phyloP scores from a whole-genome alignment of 176 grass and related monocot genomes.

The Carex parvula region DNA sequence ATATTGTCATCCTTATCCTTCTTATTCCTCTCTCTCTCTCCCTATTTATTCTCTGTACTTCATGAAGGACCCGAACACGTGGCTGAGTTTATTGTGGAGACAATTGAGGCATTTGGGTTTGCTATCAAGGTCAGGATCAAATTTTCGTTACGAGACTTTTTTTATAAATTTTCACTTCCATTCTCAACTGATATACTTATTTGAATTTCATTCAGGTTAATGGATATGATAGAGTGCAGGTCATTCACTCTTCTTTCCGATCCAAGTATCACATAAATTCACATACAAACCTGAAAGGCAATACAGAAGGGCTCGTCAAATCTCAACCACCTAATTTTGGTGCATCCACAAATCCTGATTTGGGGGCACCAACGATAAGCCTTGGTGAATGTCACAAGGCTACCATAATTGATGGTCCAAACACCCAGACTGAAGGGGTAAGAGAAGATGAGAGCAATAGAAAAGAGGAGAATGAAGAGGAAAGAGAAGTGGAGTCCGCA shows the following conservation, averaged over 20 bases:
- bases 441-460: not conserved
- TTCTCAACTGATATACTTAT: slow-evolving; percentile 7
- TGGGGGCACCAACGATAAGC: slow-evolving; percentile 38
- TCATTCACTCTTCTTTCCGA: slow-evolving; percentile 68
- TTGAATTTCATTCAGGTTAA: slow-evolving; percentile 65
- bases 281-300: slow-evolving; percentile 28
- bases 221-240: slow-evolving; percentile 59
- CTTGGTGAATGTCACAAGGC: slow-evolving; percentile 75
- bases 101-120: slow-evolving; percentile 53
- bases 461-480: slow-evolving; percentile 14
- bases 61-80: slow-evolving; percentile 1
- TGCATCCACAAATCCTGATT: slow-evolving; percentile 31
- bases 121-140: slow-evolving; percentile 55
- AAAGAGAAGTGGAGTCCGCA: slow-evolving; percentile 29
- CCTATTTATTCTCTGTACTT: not conserved
- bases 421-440: slow-evolving; percentile 15
- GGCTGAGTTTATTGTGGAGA: slow-evolving; percentile 48
- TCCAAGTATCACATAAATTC: slow-evolving; percentile 78
- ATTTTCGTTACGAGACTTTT: not conserved
- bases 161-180: not conserved
- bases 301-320: slow-evolving; percentile 3
- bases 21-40: too few relatives aligned
- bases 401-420: slow-evolving; percentile 56
- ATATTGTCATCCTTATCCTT: not conserved
- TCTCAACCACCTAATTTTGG: slow-evolving; percentile 35